Base-by-base conservation (phyloP, 176 grass and related monocot species). In the Saccharum officinarum region DNA sequence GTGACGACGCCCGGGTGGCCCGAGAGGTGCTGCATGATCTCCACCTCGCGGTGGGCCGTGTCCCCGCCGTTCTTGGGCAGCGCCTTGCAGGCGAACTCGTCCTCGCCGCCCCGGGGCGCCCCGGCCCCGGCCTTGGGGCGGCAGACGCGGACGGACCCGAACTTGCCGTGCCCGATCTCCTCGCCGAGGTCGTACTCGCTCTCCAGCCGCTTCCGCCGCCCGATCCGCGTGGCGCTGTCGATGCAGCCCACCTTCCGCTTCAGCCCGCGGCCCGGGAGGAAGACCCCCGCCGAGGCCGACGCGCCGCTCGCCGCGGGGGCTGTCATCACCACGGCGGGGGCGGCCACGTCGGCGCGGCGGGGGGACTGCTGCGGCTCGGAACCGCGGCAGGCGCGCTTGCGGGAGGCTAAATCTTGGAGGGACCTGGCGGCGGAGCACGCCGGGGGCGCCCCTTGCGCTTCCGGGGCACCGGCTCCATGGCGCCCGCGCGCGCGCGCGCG, bases 1-100 rank as follows among this genome's bases (percentile, higher is more conserved):
- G 86, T 91, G 45, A 95, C 90, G 66, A 95, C 64, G 41, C 86
- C 90, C 7, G 88, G 90, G 75, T 95, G 90, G 54, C 93, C 93
- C 4, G 93, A 95, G 45, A 95, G 79, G 67, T 95, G 90, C 60
- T 95, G 93, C 93, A 95, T 91, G 63, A 95, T 90, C 85, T 95
- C 90, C 25, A 95, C 90, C 80, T 95, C 93, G 5, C 77, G 87
- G 61, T 94, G 92, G 2, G 88, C 92, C 5, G 89, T 90, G 44
- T 94, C 92, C 20, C 87, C 90, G 22, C 78, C 85, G 54, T 78
- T 86, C 73, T 94, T 94, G 38, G 59, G 57, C 47, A 92, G 49
- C 47, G 85, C 49, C 77, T 94, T 94, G 92, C 92, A 94, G 57
- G 92, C 92, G 62, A 92, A 85, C 14, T 71, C 20, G 37, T 90